Evolutionary conservation across 805 yeast species (phyloP), one percentile per base, ranked within the genome.

Genomic region (Yarrowia divulgata): DNA sequence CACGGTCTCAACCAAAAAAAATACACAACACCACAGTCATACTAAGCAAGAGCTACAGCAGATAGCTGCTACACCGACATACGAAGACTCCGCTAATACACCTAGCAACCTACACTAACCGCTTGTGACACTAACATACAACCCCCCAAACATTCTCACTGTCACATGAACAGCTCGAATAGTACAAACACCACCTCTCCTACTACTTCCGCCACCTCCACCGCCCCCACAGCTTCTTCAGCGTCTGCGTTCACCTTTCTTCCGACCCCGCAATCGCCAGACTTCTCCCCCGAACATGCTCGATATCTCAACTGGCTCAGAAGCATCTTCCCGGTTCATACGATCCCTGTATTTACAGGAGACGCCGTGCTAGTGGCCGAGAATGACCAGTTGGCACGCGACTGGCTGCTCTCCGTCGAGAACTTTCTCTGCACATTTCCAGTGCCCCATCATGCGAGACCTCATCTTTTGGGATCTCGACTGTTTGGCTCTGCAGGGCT

Each of bases 261-360:
- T 16, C 60, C 60, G 29, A 54, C 46, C 8, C 60, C 60, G 12
- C 45, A 54, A 39, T 54, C 45, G 34, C 60, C 60, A 19, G 45
- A 54, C 45, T 54, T 54, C 19, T 54, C 60, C 8, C 60, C 45
- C 8, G 60, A 54, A 54, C 45, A 54, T 54, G 60, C 14, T 5
- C 60, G 45, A 37, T 39, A 54, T 14, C 60, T 54, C 60, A 54
- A 54, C 60, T 54, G 60, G 60, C 60, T 54, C 34, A 29, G 60
- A 23, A 54, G 60, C 60, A 54, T 57, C 29, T 57, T 40, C 37
- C 63, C 63, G 19, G 48, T 57, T n/a, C 48, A 57, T 29, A 57
- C 63, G 35, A 57, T 57, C 16, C 63, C 63, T 16, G n/a, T 57
- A 14, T 57, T 57, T 19, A 57, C 39, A 6, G 63, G 63, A 3